Evolutionary conservation across 2,329 filamentous ascomycete genomes (phyloP).

Genomic region (Venturia oleaginea): DNA sequence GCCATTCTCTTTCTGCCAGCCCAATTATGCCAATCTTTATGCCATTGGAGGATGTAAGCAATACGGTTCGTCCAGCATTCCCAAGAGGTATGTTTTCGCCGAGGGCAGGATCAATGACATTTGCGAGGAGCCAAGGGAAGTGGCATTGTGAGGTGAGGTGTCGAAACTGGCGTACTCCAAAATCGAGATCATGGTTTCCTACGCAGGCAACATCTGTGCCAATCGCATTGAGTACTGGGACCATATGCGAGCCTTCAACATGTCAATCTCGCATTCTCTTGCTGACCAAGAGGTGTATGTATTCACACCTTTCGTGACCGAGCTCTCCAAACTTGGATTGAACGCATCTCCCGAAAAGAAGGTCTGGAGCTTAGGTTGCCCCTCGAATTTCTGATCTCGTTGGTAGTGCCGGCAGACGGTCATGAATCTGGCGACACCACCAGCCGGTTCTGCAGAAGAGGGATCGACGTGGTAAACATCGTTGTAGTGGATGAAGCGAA

Average conservation of each 20-base stretch:
- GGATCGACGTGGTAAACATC: conserved; percentile 86
- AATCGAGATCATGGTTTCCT: conserved; percentile 77
- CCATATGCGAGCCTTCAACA: conserved; percentile 62
- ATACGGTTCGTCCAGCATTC: conserved; percentile 63
- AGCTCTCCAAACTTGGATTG: conserved; percentile 82
- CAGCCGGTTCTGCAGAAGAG: conserved; percentile 69
- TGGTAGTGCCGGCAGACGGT: conserved; percentile 69
- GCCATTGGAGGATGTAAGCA: conserved; percentile 72
- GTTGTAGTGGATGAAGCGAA: conserved; percentile 84
- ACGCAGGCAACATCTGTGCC: conserved; percentile 74
- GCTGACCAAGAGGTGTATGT: not conserved
- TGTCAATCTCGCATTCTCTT: not conserved
- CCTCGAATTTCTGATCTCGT: conserved; percentile 48
- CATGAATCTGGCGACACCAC: conserved; percentile 74
- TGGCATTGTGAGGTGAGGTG: conserved; percentile 64
- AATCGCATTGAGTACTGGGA: conserved; percentile 69
- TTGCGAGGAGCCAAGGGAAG: conserved; percentile 86
- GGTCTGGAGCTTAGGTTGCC: conserved; percentile 59
- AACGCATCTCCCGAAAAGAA: conserved; percentile 90
- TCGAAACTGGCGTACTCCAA: conserved; percentile 73
- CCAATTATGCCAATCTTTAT: conserved; percentile 81
- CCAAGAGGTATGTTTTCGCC: conserved; percentile 67
- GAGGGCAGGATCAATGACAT: conserved; percentile 74
- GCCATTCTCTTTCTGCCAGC: conserved; percentile 77
- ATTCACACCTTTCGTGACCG: conserved; percentile 67